Conservation (phyloP, 768 basidiomycete species). For the Phlebiopsis gigantea region DNA sequence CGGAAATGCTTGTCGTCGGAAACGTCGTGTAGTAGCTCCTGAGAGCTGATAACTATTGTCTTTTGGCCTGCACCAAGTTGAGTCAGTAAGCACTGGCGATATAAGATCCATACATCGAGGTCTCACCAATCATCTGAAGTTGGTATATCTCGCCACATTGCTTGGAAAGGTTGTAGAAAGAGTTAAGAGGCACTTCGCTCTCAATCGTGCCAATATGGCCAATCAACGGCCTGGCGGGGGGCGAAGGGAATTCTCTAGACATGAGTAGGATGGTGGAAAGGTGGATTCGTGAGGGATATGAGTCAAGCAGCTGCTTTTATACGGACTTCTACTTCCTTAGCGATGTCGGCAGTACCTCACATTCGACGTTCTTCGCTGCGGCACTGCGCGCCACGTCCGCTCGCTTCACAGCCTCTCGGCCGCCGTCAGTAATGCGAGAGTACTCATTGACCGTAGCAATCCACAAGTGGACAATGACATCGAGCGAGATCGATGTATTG, state of each 20-base stretch:
- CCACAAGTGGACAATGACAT: too few species aligned
- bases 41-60: slow-evolving; percentile 27
- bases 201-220: slow-evolving; percentile 34
- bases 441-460: neutral
- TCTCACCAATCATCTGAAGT: slow-evolving; percentile 10
- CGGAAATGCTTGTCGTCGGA: slow-evolving; percentile 38
- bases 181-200: slow-evolving; percentile 29
- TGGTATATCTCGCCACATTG: slow-evolving; percentile 13
- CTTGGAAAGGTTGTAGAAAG: slow-evolving; percentile 24
- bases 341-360: too few species aligned
- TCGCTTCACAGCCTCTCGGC: too few species aligned
- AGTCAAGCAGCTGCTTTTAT: neutral
- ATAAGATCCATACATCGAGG: neutral
- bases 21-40: slow-evolving; percentile 36
- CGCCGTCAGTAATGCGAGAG: neutral
- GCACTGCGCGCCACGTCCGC: too few species aligned
- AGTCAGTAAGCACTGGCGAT: neutral
- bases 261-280: slow-evolving; percentile 13
- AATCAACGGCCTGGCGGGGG: slow-evolving; percentile 35
- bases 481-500: too few species aligned
- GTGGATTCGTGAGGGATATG: neutral
- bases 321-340: neutral
- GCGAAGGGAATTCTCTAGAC: slow-evolving; percentile 35
- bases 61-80: neutral
- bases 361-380: too few species aligned